Evolutionary conservation across 2,329 filamentous ascomycete species (phyloP), one percentile per base, ranked within the genome.

Genomic region (Diplodia corticola): DNA sequence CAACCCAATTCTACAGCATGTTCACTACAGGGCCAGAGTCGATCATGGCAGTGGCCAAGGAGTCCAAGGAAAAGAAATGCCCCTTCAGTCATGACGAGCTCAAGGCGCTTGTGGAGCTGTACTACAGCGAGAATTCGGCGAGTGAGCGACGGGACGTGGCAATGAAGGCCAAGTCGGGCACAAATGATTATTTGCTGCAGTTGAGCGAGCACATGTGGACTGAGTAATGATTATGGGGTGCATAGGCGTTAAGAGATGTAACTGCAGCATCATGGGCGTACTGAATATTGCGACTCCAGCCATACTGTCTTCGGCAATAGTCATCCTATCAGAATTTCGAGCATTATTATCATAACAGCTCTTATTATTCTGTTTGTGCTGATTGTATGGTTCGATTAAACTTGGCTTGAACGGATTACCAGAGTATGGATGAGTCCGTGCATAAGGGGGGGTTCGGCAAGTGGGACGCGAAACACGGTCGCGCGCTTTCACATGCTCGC

Each of bases 161-260:
- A 51, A 83, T 87, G 24, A 85, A 86, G 67, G 90, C 90, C 3
- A 88, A 86, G 81, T 83, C 90, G 73, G 84, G 85, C 73, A 84
- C 92, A 84, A 88, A 86, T 65, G 89, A 91, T 72, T 88, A 89
- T 80, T 76, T 91, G 72, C 77, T 91, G 68, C 86, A 85, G 71
- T 79, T 93, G 71, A 90, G 88, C 72, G 90, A 93, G 81, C 83
- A 88, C 71, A 87, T 91, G 86, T 91, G 87, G 88, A 50, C 40
- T 61, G 44, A 61, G 28, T 61, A 61, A 61, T 61, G 40, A 22
- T 46, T 22, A 35, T 54, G 30, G 51, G 51, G 12, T n/a, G 15
- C 10, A 30, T 28, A 13, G 40, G 55, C 40, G 55, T 60, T 48
- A 12, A 20, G 9, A 15, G 22, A 13, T 48, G 22, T 40, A 30